A percentile compares a stretch with the other conserved stretches of the same genome.
These are phyloP conservation scores for Hyaloperonospora arabidopsidis DNA, from an alignment of 352 stramenopile genomes.

Conservation along the genomic window DNA sequence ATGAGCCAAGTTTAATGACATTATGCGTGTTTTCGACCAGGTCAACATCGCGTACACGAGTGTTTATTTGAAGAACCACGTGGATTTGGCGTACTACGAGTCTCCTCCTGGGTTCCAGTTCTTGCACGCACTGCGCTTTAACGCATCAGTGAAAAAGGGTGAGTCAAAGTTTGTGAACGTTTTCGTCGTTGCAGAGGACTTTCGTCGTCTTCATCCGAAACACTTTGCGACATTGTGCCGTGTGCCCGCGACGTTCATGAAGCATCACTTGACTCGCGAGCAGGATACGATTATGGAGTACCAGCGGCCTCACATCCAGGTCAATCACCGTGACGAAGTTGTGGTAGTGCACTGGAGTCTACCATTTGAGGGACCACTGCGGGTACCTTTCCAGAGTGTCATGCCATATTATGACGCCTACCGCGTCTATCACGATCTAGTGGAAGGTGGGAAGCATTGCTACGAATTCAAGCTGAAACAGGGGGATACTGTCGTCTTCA, in stretches of 20 bases:
- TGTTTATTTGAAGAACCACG: constrained; percentile 84
- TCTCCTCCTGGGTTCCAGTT: constrained; percentile 92
- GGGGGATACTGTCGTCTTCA: constrained; percentile 80
- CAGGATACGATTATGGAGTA: constrained; percentile 90
- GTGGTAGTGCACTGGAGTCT: constrained; percentile 90
- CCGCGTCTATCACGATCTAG: constrained; percentile 66
- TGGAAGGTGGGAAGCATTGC: constrained; percentile 61
- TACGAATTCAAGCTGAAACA: constrained; percentile 75
- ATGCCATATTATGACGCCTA: constrained; percentile 79
- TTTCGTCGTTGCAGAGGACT: constrained; percentile 65
- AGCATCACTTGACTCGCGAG: constrained; percentile 85
- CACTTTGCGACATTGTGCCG: constrained; percentile 72
- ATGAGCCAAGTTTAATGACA: neutral
- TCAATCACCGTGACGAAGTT: constrained; percentile 79
- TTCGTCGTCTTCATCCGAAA: constrained; percentile 50
- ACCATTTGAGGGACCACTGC: constrained; percentile 90
- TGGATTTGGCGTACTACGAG: constrained; percentile 96
- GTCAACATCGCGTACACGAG: constrained; percentile 95
- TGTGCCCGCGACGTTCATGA: constrained; percentile 91
- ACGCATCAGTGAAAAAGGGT: constrained; percentile 71
- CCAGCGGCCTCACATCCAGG: constrained; percentile 89
- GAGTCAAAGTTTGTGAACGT: constrained; percentile 84
- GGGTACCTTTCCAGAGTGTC: constrained; percentile 67
- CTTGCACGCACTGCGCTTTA: constrained; percentile 87
- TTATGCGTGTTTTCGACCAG: constrained; percentile 25